Conservation (phyloP, 306 rosid genomes). For the Vigna angularis region DNA sequence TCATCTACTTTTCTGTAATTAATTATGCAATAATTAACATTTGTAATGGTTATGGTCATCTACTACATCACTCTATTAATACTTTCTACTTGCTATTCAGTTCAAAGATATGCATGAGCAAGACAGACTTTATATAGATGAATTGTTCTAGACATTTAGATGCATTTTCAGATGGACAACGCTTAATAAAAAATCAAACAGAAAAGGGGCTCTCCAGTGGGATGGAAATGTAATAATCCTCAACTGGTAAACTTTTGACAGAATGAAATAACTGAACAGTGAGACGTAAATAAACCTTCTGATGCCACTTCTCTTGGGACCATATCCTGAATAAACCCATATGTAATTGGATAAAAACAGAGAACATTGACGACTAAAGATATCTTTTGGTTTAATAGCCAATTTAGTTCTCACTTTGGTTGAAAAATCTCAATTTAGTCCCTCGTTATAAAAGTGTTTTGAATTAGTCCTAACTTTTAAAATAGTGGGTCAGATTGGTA, state of each 20-base stretch:
- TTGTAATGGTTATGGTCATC: constrained; percentile 39
- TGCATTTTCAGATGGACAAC: constrained; percentile 5
- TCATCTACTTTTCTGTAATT: constrained; percentile 85
- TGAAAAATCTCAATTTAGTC: too few relatives aligned
- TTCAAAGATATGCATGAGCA: constrained; percentile 28
- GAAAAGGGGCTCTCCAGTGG: constrained; percentile 29
- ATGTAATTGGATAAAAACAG: constrained; percentile 77
- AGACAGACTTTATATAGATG: constrained; percentile 4
- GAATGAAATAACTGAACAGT: constrained; percentile 17
- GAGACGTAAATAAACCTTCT: constrained; percentile 62
- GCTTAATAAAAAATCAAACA: constrained; percentile 26
- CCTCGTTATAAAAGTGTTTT: too few relatives aligned
- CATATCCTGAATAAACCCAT: constrained; percentile 79
- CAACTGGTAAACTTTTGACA: constrained; percentile 25
- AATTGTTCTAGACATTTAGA: background rate
- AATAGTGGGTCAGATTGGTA: too few relatives aligned
- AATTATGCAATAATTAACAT: constrained; percentile 26
- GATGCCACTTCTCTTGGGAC: constrained; percentile 78
- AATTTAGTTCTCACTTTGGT: too few relatives aligned
- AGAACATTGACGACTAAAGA: constrained; percentile 67
- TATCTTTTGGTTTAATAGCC: too few relatives aligned
- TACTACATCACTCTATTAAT: constrained; percentile 7
- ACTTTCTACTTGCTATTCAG: constrained; percentile 16
- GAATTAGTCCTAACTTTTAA: too few relatives aligned
- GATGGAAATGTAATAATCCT: constrained; percentile 27